Percentiles rank a stretch among this genome's conserved stretches.
Evolutionary conservation across 345 rosid species (phyloP).

Genomic region (Psidium friedrichsthalianum): DNA sequence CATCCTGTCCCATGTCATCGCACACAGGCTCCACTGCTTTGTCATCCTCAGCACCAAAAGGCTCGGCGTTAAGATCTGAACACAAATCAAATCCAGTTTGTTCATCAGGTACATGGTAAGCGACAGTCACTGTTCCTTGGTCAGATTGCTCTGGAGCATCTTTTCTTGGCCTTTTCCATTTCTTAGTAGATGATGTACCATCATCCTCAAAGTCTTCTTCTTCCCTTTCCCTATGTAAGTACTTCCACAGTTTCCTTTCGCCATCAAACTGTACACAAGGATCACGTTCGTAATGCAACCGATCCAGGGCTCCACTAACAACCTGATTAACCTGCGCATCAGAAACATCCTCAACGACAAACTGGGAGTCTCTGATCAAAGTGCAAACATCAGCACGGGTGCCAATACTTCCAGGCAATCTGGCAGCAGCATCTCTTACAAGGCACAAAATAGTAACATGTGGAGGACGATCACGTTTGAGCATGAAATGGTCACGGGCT

Average conservation of each 20-base stretch:
- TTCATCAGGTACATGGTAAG: slow-evolving; percentile 42
- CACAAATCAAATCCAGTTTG: slow-evolving; percentile 59
- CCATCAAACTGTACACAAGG: slow-evolving; percentile 95
- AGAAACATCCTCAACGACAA: slow-evolving; percentile 81
- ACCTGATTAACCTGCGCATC: slow-evolving; percentile 93
- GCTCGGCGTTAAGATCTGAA: slow-evolving; percentile 55
- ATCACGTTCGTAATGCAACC: slow-evolving; percentile 96
- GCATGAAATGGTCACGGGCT: slow-evolving; percentile 98
- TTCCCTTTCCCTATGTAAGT: slow-evolving; percentile 91
- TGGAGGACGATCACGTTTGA: slow-evolving; percentile 98
- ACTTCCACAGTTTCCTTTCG: slow-evolving; percentile 96
- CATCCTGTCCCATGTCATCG: slow-evolving; percentile 33
- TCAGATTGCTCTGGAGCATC: slow-evolving; percentile 80
- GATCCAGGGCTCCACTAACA: slow-evolving; percentile 98
- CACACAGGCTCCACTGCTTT: slow-evolving; percentile 25
- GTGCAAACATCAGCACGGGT: slow-evolving; percentile 99
- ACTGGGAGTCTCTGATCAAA: slow-evolving; percentile 89
- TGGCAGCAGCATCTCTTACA: slow-evolving; percentile 96
- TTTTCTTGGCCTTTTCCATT: slow-evolving; percentile 97
- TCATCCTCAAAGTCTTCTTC: slow-evolving; percentile 99
- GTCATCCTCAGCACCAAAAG: slow-evolving; percentile 31
- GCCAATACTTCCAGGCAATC: slow-evolving; percentile 97
- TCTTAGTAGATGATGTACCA: slow-evolving; percentile 98
- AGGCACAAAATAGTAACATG: slow-evolving; percentile 98
- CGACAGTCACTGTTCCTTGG: slow-evolving; percentile 62